Base-by-base conservation (phyloP, 140 eudicot species). In the Oenanthe javanica region DNA sequence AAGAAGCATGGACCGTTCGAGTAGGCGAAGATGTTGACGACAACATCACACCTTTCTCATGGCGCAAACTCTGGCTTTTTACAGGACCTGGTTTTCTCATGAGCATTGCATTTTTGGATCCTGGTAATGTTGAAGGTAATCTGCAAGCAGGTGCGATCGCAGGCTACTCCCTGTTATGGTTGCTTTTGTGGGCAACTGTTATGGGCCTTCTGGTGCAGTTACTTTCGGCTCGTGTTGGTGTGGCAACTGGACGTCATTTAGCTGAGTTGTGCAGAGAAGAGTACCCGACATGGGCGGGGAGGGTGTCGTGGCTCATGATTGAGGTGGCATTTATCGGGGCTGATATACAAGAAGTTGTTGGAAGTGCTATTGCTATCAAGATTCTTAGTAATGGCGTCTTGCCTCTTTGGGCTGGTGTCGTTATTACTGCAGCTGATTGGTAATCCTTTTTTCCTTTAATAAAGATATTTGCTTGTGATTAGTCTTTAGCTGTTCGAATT, bases 61-160 rank as follows among this genome's bases (percentile, higher is more conserved):
- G 97, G 96, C 80, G 87, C 55, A 94, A 94, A 85, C 86, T 94
- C 5, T 94, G 98, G 98, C 81, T 90, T 1, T 94, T 94, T 88
- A 94, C 97, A 2, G 97, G 98, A 57, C 97, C 98, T 0, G 97
- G 98, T 9, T 90, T 92, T 81, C 61, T 94, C 76, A 94, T 94
- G 98, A 92, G 98, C 86, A 94, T 94, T 64, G 98, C 97, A 0
- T 94, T 94, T 46, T 63, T 94, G 75, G 98, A 94, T 87, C 98
- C 98, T 77, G 98, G 97, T 6, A 94, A 94, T 77, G 75, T 92
- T 38, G 98, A 94, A 77, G 98, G 98, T 5, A 93, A 94, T 86
- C 91, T 94, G 40, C 98, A 92, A 80, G 87, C 98, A 4, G 98
- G 98, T 48, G 98, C 98, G 4, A 89, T 94, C 49, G 98, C 98